These are phyloP conservation scores for Papiliotrema laurentii DNA, from an alignment of 1,284 basidiomycete genomes.

Conservation along the genomic window DNA sequence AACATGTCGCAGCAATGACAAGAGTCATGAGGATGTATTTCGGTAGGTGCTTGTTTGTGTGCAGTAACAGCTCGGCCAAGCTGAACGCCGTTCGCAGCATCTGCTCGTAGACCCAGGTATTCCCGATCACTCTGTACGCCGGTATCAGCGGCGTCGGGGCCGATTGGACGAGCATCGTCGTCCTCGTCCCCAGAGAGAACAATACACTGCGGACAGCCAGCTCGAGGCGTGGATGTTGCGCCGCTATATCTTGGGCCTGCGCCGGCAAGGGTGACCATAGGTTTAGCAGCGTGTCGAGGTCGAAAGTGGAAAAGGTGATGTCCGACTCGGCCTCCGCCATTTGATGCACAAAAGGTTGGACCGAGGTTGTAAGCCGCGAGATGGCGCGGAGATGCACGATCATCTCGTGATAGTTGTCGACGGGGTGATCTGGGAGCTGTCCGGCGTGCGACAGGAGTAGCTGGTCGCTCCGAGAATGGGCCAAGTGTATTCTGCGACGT, in stretches of 20 bases:
- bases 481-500: neutral
- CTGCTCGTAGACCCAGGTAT: neutral
- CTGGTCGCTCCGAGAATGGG: neutral
- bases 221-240: neutral
- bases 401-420: neutral
- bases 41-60: neutral
- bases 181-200: neutral
- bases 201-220: neutral
- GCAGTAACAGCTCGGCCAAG: neutral
- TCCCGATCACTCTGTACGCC: neutral
- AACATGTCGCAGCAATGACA: neutral
- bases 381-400: neutral
- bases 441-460: neutral
- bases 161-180: neutral
- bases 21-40: neutral
- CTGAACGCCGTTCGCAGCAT: neutral
- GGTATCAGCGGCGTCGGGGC: neutral
- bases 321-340: slow-evolving; percentile 1
- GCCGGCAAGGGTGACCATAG: neutral
- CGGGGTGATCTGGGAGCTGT: neutral
- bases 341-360: neutral
- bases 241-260: neutral
- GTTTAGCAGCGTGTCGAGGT: neutral
- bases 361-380: neutral
- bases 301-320: neutral